Conservation (phyloP, 306 rosid species). For the Vicia faba region DNA sequence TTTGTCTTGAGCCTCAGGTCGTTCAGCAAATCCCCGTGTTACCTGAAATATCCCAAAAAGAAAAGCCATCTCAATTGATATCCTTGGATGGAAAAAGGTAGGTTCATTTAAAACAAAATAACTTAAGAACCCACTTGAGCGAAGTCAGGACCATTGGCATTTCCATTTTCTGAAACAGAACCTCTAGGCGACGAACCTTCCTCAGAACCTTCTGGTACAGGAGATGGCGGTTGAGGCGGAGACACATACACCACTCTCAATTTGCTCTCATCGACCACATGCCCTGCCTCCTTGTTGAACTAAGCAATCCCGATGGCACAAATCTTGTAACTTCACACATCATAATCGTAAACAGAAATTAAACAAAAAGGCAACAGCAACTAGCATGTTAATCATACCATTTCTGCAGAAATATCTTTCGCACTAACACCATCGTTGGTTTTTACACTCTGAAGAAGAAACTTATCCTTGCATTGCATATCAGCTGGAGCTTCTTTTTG, state of each 20-base stretch:
- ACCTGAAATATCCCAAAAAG: constrained; percentile 51
- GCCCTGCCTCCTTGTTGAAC: constrained; percentile 94
- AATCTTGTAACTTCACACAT: constrained; percentile 38
- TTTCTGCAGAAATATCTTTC: constrained; percentile 78
- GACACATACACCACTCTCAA: constrained; percentile 85
- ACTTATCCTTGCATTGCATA: constrained; percentile 97
- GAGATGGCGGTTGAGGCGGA: constrained; percentile 97
- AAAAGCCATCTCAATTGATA: constrained; percentile 32
- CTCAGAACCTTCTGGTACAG: constrained; percentile 94
- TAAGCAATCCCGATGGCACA: constrained; percentile 46
- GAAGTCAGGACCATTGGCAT: constrained; percentile 52
- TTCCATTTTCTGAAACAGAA: constrained; percentile 85
- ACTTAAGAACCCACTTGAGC: constrained; percentile 55
- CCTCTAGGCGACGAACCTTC: constrained; percentile 96
- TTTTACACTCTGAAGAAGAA: constrained; percentile 93
- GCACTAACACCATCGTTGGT: constrained; percentile 51
- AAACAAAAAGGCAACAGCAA: constrained; percentile 23
- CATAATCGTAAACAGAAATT: constrained; percentile 20
- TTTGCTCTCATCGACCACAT: constrained; percentile 90
- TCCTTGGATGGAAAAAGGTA: not conserved
- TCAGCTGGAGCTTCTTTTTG: constrained; percentile 87
- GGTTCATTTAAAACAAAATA: constrained; percentile 27
- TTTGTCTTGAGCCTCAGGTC: constrained; percentile 57
- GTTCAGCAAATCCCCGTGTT: constrained; percentile 57
- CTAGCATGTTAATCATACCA: constrained; percentile 54